Evolutionary conservation across 371 early-diverging fungal species (phyloP), one percentile per base, ranked within the genome.

Genomic region (Chytridium lagenaria): DNA sequence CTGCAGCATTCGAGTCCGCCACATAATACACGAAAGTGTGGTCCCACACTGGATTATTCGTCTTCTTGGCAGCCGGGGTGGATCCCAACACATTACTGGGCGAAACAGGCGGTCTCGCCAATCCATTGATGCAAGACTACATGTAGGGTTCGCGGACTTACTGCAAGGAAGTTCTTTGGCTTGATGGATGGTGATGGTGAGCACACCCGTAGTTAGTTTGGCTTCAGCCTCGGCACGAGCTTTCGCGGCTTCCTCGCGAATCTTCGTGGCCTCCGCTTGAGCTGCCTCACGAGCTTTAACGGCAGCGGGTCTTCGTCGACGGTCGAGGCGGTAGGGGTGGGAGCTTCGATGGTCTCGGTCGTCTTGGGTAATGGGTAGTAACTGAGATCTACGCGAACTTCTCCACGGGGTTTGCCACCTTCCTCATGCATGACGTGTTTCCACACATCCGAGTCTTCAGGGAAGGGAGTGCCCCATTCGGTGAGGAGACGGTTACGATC

Each of bases 121-220:
- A 26, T 7, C 55, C 55, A 10, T 15, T 26, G 36, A 63, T 7
- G 63, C 2, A 26, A 37, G 34, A 12, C 36, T 10, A 36, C 37
- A 55, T 7, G 12, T 12, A 12, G 63, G 63, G 63, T 36, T 63
- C 30, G 36, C 63, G 12, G 34, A 12, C 36, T 63, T 63, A 3
- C 34, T 51, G 50, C 1, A 51, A 31, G 37, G 76, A 40, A 44
- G 95, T 1, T 89, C 88, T 61, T 90, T 88, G 51, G 92, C 93
- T n/a, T 89, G 87, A 65, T 90, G 86, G 28, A 97, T 85, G 0
- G 88, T 89, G 50, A 94, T 85, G 26, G 90, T 88, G 33, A 97
- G 80, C 0, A 98, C 90, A 64, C 98, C 98, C 70, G 88, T 86
- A 2, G 92, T 90, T 33, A 88, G 75, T 23, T 86, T 88, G 71